Evolutionary conservation across 495 filamentous ascomycete genomes (phyloP), one percentile per base, ranked within the genome.

Genomic region (Podospora didyma): DNA sequence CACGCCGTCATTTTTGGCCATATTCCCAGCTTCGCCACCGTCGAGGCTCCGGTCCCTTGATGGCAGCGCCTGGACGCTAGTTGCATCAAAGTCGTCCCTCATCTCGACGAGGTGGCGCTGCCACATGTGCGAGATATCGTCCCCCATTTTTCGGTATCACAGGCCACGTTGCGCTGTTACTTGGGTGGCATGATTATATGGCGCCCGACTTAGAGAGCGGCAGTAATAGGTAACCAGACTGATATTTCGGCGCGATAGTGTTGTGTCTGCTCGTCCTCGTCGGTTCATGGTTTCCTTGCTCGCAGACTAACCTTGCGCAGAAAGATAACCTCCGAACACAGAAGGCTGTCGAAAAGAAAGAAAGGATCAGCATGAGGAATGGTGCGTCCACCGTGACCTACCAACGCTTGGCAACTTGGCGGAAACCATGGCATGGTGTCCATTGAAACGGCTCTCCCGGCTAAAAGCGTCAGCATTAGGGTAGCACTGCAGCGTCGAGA

Each of bases 91-190:
- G 31, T 61, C 54, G 37, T 58, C 28, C 3, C 61, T 42, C 6
- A 61, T 51, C 34, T 4, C 52, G 9, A 44, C 45, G 12, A 63
- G 12, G 24, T 66, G 63, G 11, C 63, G 47, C 19, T 56, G 51
- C 63, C 63, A 63, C 12, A 58, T 51, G 2, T 57, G 46, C 11
- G 54, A 48, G 20, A 63, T 56, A n/a, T 65, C 60, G 7, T 52
- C 54, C 34, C 49, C 51, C 45, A 19, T 42, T 31, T 17, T 57
- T 39, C 17, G n/a, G 51, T 58, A 7, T 37, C 34, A 21, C 37
- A 7, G 39, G 51, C 37, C 22, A 45, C 49, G 23, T 22, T 52
- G 31, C 50, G 26, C 24, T 11, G 17, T 3, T 34, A 42, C 39
- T n/a, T n/a, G n/a, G n/a, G n/a, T n/a, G n/a, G n/a, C n/a, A n/a